These are phyloP conservation scores for Solanum chiquidenum DNA, from an alignment of 257 asterid species.

Conservation along the genomic window DNA sequence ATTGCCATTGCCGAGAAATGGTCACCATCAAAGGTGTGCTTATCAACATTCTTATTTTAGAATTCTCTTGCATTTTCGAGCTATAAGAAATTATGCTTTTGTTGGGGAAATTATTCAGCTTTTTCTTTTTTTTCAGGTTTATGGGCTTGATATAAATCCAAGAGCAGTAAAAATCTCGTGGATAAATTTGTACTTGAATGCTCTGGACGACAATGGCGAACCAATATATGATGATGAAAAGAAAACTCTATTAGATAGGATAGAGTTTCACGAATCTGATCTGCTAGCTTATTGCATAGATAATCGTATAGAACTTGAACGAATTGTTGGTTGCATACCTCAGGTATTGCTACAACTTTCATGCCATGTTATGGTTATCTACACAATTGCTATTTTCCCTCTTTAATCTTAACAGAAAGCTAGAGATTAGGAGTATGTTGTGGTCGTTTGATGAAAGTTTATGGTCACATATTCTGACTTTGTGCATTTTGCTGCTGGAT, in stretches of 20 bases:
- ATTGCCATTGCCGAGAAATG: conserved; percentile 96
- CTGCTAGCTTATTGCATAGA: conserved; percentile 87
- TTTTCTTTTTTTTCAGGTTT: conserved; percentile 40
- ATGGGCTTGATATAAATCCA: conserved; percentile 98
- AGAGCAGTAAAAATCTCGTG: conserved; percentile 94
- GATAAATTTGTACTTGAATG: conserved; percentile 94
- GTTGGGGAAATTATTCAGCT: background rate
- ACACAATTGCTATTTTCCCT: background rate
- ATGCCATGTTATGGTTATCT: background rate
- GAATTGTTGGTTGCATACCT: conserved; percentile 98
- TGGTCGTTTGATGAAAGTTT: background rate
- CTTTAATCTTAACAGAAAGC: background rate
- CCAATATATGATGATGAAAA: conserved; percentile 73
- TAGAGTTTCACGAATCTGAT: conserved; percentile 92
- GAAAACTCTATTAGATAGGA: conserved; percentile 85
- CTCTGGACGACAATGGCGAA: conserved; percentile 84
- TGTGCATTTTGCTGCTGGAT: background rate
- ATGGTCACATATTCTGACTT: background rate
- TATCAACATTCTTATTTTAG: background rate
- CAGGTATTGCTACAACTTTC: conserved; percentile 50
- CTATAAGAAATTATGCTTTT: background rate
- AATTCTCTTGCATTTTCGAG: background rate
- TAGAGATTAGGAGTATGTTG: background rate
- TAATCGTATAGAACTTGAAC: conserved; percentile 78
- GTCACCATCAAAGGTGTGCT: conserved; percentile 65